phyloP scores from a whole-genome alignment of 352 stramenopile species.

The Pythium aristosporum region DNA sequence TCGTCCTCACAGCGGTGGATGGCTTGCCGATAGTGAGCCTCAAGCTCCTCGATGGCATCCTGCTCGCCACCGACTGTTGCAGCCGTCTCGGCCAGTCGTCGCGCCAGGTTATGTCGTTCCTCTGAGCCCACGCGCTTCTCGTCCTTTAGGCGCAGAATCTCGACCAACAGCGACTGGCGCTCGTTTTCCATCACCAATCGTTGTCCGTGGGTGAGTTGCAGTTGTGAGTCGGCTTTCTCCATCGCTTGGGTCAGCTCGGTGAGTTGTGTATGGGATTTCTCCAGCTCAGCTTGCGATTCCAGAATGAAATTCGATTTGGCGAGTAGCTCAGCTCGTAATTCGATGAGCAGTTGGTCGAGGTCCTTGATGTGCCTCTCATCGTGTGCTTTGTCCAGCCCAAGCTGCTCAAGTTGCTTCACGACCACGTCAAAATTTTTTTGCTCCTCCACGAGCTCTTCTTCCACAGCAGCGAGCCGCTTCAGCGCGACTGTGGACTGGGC shows the following conservation, averaged over 20 bases:
- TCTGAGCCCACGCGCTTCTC: conserved; percentile 34
- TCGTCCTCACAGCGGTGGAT: conserved; percentile 61
- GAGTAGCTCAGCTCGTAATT: background rate
- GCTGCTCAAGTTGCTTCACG: conserved; percentile 56
- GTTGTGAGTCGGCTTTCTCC: background rate
- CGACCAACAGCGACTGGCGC: conserved; percentile 42
- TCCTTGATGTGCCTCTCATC: conserved; percentile 14
- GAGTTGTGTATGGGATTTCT: background rate
- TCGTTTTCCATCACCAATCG: conserved; percentile 24
- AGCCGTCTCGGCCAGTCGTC: conserved; percentile 23
- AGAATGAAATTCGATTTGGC: background rate
- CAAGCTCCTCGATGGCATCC: conserved; percentile 51
- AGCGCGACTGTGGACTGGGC: conserved; percentile 36
- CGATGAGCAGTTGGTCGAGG: background rate
- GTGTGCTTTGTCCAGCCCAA: conserved; percentile 30
- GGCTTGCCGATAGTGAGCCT: conserved; percentile 47
- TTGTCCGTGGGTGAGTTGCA: conserved; percentile 8
- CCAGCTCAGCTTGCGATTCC: background rate
- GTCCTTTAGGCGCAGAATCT: conserved; percentile 53
- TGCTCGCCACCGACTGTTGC: conserved; percentile 51
- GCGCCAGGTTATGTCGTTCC: conserved; percentile 35
- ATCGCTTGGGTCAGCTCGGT: background rate
- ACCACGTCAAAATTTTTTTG: conserved; percentile 69
- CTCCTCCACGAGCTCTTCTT: conserved; percentile 65
- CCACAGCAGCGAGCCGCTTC: conserved; percentile 58